These are phyloP conservation scores for Dendrostoma leiphaemia DNA, from an alignment of 2,329 filamentous ascomycete species.

Conservation along the genomic window DNA sequence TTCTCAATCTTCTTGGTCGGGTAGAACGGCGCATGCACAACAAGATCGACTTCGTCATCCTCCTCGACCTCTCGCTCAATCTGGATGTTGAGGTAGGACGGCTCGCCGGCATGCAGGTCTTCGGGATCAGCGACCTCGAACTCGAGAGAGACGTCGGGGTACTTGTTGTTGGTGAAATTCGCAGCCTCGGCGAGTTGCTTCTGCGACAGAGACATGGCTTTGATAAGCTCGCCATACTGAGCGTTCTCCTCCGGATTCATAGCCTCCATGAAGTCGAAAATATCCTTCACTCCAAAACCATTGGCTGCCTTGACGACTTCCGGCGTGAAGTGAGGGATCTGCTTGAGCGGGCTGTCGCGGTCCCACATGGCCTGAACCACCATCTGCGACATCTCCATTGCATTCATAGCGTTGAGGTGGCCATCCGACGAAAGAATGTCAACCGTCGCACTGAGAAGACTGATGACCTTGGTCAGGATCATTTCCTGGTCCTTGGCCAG, in stretches of 20 bases:
- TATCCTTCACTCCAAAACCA: conserved; percentile 82
- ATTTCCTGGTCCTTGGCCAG: conserved; percentile 93
- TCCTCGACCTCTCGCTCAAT: conserved; percentile 82
- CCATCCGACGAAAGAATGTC: conserved; percentile 95
- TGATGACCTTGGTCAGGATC: conserved; percentile 80
- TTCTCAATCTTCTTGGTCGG: conserved; percentile 91
- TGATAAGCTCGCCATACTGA: conserved; percentile 74
- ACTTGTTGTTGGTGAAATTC: conserved; percentile 92
- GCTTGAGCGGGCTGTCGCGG: conserved; percentile 91
- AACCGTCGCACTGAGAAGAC: conserved; percentile 85
- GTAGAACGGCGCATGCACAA: conserved; percentile 94
- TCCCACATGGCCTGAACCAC: conserved; percentile 99
- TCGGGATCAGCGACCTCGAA: conserved; percentile 83
- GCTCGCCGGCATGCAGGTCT: conserved; percentile 74
- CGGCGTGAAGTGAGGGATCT: conserved; percentile 90
- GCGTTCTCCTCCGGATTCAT: conserved; percentile 96
- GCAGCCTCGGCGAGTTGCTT: conserved; percentile 85
- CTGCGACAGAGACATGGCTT: conserved; percentile 75
- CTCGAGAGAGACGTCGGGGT: conserved; percentile 90
- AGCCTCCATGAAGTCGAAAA: conserved; percentile 97
- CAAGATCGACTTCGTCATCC: conserved; percentile 70
- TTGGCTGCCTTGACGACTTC: conserved; percentile 81
- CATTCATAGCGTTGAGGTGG: conserved; percentile 94
- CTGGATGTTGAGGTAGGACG: conserved; percentile 78
- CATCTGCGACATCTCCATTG: conserved; percentile 99